Conservation (phyloP, 2,329 filamentous ascomycete genomes). For the Fusarium sp. region DNA sequence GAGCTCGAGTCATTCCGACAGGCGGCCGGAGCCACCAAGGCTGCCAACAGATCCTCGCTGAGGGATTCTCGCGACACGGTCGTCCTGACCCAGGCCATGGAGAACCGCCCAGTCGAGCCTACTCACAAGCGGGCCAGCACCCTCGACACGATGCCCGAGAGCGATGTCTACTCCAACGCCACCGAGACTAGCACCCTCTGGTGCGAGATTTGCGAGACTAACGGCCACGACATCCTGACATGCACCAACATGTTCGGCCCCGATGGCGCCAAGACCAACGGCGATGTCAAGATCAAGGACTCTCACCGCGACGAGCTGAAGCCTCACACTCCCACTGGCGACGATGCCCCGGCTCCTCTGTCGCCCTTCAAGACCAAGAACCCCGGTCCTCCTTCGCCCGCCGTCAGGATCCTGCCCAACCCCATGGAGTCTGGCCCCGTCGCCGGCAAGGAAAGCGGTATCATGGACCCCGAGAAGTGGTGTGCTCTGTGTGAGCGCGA, state of each 20-base stretch:
- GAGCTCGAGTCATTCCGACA: constrained; percentile 77
- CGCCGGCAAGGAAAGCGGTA: constrained; percentile 81
- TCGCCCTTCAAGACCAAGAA: constrained; percentile 63
- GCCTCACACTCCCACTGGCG: constrained; percentile 56
- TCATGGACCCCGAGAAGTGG: constrained; percentile 90
- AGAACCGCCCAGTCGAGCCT: constrained; percentile 58
- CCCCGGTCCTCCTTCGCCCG: constrained; percentile 50
- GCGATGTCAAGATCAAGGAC: constrained; percentile 50
- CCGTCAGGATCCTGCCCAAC: constrained; percentile 67
- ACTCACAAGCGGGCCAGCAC: constrained; percentile 64
- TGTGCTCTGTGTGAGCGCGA: constrained; percentile 97
- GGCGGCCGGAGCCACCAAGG: constrained; percentile 53
- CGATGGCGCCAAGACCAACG: constrained; percentile 51
- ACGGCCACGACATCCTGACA: constrained; percentile 92
- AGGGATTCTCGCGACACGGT: constrained; percentile 77
- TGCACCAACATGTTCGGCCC: constrained; percentile 89
- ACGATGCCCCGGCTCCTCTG: constrained; percentile 66
- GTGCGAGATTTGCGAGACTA: constrained; percentile 96
- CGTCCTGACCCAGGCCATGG: constrained; percentile 65
- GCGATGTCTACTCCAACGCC: constrained; percentile 74
- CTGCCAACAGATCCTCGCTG: constrained; percentile 65
- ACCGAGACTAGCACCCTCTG: constrained; percentile 82
- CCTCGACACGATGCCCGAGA: constrained; percentile 77
- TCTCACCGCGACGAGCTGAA: constrained; percentile 52
- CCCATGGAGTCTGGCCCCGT: constrained; percentile 75